Evolutionary conservation across 2,329 filamentous ascomycete species (phyloP), one percentile per base, ranked within the genome.

Genomic region (Cladosporium velox): DNA sequence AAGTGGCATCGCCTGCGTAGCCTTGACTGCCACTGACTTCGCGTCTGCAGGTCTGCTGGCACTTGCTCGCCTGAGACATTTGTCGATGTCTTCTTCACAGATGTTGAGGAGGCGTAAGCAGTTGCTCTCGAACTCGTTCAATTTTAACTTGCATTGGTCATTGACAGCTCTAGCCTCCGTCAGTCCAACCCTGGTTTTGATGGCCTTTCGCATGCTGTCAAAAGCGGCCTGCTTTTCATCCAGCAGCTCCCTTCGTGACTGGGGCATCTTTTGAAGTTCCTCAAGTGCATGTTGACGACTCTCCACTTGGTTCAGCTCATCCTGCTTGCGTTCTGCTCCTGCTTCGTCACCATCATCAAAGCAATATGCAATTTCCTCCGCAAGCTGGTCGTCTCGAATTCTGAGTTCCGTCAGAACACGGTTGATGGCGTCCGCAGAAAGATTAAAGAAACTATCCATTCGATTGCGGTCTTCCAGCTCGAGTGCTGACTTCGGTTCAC

Each of bases 141-240:
- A 61, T 54, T 68, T 68, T 5, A 66, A 66, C 62, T 70, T 74
- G 61, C 69, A 70, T 18, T 69, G 71, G 28, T 66, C 61, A 62
- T 73, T 74, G n/a, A 70, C 71, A 28, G 68, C 70, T 38, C 64
- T 71, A 3, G 74, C 74, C 3, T 67, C 68, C 8, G 66, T 35
- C 7, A 62, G 44, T 18, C 67, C 69, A 58, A 69, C 61, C 7
- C 69, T 68, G 18, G 69, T 64, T 21, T 66, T 69, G 38, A 76
- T 34, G 24, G 73, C 73, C 51, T 66, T 60, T 14, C 66, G 65
- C 44, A 76, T 47, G n/a, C 51, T 57, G 34, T 51, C 34, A 34
- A 65, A 65, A 14, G 62, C 62, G 41, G 65, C 58, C 18, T 35
- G 28, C 38, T 62, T 65, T 15, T 61, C 49, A 4, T 66, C 63